Percentiles rank a stretch among this genome's conserved stretches.
These are phyloP conservation scores for Vaccinium macrocarpon DNA, from an alignment of 148 eudicot genomes.

Conservation along the genomic window DNA sequence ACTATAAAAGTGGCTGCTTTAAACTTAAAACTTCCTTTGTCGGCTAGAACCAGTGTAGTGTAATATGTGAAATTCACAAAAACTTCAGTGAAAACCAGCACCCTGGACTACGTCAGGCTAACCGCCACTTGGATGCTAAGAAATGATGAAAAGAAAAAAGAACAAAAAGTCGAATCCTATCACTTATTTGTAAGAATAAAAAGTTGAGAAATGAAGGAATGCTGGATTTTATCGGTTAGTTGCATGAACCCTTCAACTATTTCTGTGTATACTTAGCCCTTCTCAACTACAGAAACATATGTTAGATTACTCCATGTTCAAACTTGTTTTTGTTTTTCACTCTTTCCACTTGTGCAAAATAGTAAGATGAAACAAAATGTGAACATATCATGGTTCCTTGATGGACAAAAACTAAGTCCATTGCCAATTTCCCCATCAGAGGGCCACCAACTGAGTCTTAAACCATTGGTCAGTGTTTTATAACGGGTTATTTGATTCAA, in stretches of 20 bases:
- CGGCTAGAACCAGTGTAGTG: neutral
- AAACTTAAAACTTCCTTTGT: neutral
- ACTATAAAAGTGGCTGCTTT: neutral
- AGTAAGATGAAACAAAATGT: no score
- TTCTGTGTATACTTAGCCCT: neutral
- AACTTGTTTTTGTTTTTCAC: neutral
- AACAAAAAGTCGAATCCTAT: neutral
- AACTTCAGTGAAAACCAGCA: neutral
- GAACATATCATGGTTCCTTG: no score
- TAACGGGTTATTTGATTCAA: no score
- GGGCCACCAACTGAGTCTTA: no score
- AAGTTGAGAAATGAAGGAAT: neutral
- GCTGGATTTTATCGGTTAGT: neutral
- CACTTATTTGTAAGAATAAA: neutral
- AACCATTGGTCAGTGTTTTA: no score
- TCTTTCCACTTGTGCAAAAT: neutral
- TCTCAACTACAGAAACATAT: neutral
- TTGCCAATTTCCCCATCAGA: no score
- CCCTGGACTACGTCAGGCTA: neutral
- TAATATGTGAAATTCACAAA: neutral
- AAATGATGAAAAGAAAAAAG: neutral
- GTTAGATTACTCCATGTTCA: neutral
- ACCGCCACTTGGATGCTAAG: neutral
- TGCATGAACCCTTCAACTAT: neutral
- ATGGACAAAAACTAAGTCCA: no score